phyloP scores from a whole-genome alignment of 108 stramenopile genomes.

The Cyclotella cryptica region DNA sequence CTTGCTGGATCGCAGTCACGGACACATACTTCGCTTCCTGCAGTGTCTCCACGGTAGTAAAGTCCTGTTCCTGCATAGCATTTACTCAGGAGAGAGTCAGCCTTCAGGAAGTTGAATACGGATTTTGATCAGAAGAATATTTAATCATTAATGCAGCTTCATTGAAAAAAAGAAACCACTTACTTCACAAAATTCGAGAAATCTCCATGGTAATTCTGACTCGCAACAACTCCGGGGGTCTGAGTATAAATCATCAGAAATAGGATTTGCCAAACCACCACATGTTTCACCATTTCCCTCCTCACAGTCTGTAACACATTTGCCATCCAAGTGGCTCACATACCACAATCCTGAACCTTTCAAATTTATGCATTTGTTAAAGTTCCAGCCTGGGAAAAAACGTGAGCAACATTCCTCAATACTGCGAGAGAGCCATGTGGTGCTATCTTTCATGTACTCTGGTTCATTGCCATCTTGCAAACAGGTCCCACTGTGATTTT shows the following conservation, averaged over 20 bases:
- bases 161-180: not conserved
- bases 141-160: not conserved
- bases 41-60: constrained; percentile 6
- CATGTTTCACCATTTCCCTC: constrained; percentile 6
- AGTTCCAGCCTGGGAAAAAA: not conserved
- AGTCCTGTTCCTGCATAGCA: constrained; percentile 15
- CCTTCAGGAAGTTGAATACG: not conserved
- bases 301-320: constrained; percentile 7
- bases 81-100: not conserved
- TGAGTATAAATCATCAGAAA: not conserved
- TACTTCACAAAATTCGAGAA: constrained; percentile 13
- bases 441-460: not conserved
- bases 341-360: constrained; percentile 21
- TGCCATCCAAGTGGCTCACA: not conserved
- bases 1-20: constrained; percentile 11
- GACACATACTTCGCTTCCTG: constrained; percentile 12
- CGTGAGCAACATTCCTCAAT: not conserved
- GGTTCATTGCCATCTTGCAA: constrained; percentile 15
- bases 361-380: constrained; percentile 2
- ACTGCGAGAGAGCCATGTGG: constrained; percentile 2
- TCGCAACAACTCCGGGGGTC: constrained; percentile 16
- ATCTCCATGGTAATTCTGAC: constrained; percentile 1
- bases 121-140: not conserved
- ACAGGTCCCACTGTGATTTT: constrained; percentile 9
- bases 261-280: constrained; percentile 10